Evolutionary conservation across 2,329 filamentous ascomycete genomes (phyloP).

Genomic region (Arthrobotrys sphaeroides): DNA sequence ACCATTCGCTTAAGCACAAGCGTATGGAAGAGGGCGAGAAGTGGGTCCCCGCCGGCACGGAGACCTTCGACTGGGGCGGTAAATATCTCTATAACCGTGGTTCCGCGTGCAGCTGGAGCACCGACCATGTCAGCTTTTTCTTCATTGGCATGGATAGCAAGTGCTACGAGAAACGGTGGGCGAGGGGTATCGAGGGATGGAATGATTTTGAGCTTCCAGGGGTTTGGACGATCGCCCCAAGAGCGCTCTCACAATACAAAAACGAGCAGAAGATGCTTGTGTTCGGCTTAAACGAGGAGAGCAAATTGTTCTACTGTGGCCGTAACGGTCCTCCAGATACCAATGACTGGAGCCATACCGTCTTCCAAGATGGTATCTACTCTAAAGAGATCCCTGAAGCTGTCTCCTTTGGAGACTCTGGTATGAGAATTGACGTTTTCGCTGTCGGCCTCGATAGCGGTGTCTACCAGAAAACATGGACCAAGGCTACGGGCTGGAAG

Average conservation of each 20-base stretch:
- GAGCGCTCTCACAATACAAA: not conserved
- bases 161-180: conserved; percentile 25
- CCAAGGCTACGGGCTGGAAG: not conserved
- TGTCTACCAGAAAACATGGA: conserved; percentile 21
- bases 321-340: not conserved
- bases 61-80: conserved; percentile 2
- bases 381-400: conserved; percentile 3
- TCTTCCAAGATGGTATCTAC: not conserved
- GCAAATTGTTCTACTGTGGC: not conserved
- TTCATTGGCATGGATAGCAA: conserved; percentile 20
- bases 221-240: not conserved
- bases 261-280: not conserved
- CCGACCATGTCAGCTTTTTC: conserved; percentile 14
- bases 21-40: not conserved
- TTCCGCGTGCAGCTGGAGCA: conserved; percentile 12
- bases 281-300: conserved; percentile 10
- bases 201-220: conserved; percentile 6
- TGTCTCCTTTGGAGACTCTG: not conserved
- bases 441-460: conserved; percentile 15
- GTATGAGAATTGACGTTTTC: conserved; percentile 18
- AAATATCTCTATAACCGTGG: conserved; percentile 14
- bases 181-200: not conserved
- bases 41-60: conserved; percentile 1
- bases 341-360: not conserved
- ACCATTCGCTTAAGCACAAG: conserved; percentile 13